These are phyloP conservation scores for Scheffersomyces parashehatae DNA, from an alignment of 1,139 yeast species.

Conservation along the genomic window DNA sequence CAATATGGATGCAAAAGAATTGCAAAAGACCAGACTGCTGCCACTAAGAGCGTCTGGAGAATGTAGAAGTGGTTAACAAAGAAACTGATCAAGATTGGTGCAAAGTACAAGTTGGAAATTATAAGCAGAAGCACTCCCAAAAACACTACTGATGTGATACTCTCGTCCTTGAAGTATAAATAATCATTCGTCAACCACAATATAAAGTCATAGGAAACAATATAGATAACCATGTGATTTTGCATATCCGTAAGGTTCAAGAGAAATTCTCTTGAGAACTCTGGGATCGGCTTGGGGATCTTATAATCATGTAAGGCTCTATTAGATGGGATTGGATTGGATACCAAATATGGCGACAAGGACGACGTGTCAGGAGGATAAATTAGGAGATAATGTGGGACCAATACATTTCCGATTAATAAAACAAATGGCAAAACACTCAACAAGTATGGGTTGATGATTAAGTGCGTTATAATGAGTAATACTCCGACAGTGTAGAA, in stretches of 20 bases:
- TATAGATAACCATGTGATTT: constrained; percentile 74
- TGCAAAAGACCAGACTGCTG: constrained; percentile 52
- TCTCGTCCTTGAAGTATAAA: constrained; percentile 67
- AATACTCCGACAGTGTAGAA: constrained; percentile 61
- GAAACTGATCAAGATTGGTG: constrained; percentile 34
- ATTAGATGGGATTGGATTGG: constrained; percentile 55
- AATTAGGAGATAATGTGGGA: constrained; percentile 63
- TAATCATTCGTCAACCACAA: constrained; percentile 53
- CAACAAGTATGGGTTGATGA: constrained; percentile 63
- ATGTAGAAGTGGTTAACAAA: constrained; percentile 29
- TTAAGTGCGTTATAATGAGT: constrained; percentile 54
- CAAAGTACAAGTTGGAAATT: constrained; percentile 29
- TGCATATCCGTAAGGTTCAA: constrained; percentile 82
- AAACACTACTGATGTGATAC: constrained; percentile 56
- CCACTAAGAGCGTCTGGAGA: constrained; percentile 38
- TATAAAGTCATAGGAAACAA: constrained; percentile 60
- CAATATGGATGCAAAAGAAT: constrained; percentile 56
- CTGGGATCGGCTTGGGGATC: constrained; percentile 75
- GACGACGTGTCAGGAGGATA: constrained; percentile 38
- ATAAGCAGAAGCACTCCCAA: constrained; percentile 29
- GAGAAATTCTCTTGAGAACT: constrained; percentile 74
- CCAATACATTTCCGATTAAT: constrained; percentile 56
- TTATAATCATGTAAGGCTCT: constrained; percentile 49
- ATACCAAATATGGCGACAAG: constrained; percentile 22
- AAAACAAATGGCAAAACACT: constrained; percentile 56